Conservation (phyloP, 345 rosid species). For the Aquilaria sinensis region DNA sequence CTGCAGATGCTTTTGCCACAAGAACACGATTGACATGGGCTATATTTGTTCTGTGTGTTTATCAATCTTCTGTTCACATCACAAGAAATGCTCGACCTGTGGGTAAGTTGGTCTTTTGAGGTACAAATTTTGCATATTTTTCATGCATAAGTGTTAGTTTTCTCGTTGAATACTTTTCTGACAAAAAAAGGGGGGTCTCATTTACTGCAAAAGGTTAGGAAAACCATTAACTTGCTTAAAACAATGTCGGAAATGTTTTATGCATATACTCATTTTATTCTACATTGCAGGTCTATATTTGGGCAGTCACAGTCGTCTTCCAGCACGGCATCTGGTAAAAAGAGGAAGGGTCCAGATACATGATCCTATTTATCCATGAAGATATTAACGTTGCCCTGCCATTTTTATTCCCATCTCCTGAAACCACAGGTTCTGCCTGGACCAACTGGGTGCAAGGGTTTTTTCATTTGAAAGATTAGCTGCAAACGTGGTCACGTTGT, state of each 20-base stretch:
- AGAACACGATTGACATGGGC: constrained; percentile 92
- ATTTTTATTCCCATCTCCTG: neutral
- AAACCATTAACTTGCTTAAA: too few species aligned
- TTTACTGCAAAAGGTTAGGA: neutral
- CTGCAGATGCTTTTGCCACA: constrained; percentile 95
- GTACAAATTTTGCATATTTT: constrained; percentile 3
- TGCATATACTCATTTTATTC: neutral
- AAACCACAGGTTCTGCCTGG: too few species aligned
- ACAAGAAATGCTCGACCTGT: constrained; percentile 85
- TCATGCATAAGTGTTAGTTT: neutral
- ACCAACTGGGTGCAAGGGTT: too few species aligned
- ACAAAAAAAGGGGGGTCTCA: too few species aligned
- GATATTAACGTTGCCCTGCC: neutral
- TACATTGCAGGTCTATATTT: constrained; percentile 63
- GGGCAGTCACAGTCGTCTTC: constrained; percentile 66
- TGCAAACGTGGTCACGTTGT: too few species aligned
- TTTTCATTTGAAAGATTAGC: too few species aligned
- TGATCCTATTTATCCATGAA: constrained; percentile 15
- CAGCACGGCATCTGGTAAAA: constrained; percentile 41
- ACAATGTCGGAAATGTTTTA: neutral
- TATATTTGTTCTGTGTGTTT: constrained; percentile 91
- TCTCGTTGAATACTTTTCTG: neutral
- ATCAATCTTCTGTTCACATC: constrained; percentile 92
- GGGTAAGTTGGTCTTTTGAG: constrained; percentile 48
- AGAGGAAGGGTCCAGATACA: constrained; percentile 68